Evolutionary conservation across 345 rosid species (phyloP).

Genomic region (Acer yangbiense): DNA sequence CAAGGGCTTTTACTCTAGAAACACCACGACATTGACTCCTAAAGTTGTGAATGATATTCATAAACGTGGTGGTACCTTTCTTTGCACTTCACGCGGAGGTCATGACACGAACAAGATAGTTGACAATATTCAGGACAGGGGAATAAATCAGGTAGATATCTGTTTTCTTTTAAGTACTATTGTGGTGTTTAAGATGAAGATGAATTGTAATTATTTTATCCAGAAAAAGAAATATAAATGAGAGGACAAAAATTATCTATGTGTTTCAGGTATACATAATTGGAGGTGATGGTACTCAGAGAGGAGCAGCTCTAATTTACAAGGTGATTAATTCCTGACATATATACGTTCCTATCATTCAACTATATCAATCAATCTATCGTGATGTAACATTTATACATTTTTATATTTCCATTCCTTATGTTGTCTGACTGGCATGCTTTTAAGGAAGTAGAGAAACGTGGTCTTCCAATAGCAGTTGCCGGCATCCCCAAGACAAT

Average conservation of each 20-base stretch:
- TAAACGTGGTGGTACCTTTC: conserved; percentile 90
- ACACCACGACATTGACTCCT: conserved; percentile 66
- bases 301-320: conserved; percentile 78
- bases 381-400: not conserved
- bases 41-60: conserved; percentile 88
- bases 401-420: not conserved
- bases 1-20: conserved; percentile 80
- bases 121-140: conserved; percentile 90
- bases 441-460: conserved; percentile 85
- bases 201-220: not conserved
- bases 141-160: conserved; percentile 75
- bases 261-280: conserved; percentile 77
- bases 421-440: conserved; percentile 17
- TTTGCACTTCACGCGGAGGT: conserved; percentile 88
- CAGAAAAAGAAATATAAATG: not conserved
- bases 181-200: conserved; percentile 4
- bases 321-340: conserved; percentile 44
- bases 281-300: conserved; percentile 96
- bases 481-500: conserved; percentile 93
- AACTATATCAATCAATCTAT: conserved; percentile 2
- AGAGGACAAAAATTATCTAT: conserved; percentile 2
- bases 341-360: not conserved
- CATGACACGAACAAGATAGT: conserved; percentile 89
- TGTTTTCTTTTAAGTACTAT: conserved; percentile 10
- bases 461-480: conserved; percentile 83